Evolutionary conservation across 306 rosid species (phyloP).

Genomic region (Cotoneaster glaucophyllus): DNA sequence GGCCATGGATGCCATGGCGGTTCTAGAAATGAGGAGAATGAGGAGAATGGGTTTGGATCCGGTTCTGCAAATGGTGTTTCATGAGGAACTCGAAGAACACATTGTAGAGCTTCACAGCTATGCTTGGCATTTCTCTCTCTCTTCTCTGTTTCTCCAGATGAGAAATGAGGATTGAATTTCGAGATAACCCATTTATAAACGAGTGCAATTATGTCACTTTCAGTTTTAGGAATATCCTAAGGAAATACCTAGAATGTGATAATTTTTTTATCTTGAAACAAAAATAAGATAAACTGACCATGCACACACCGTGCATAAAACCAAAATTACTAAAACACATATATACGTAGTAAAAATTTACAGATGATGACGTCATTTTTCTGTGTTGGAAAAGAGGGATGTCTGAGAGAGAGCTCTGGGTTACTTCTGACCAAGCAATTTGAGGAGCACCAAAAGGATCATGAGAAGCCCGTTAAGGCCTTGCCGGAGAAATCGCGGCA

Average conservation of each 20-base stretch:
- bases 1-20: too few relatives aligned
- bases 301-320: accelerated
- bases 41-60: conserved; percentile 43
- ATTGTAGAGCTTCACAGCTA: conserved; percentile 87
- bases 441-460: conserved; percentile 15
- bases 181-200: too few relatives aligned
- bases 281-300: too few relatives aligned
- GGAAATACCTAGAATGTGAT: too few relatives aligned
- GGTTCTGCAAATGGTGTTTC: conserved; percentile 85
- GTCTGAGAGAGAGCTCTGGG: neutral
- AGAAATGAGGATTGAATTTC: neutral
- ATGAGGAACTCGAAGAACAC: conserved; percentile 90
- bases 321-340: too few relatives aligned
- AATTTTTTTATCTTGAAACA: too few relatives aligned
- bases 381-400: too few relatives aligned
- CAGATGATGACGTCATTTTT: too few relatives aligned
- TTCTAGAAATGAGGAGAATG: too few relatives aligned
- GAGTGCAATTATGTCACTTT: too few relatives aligned
- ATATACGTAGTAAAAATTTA: too few relatives aligned
- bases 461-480: conserved; percentile 5
- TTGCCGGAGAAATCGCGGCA: conserved; percentile 1
- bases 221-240: too few relatives aligned
- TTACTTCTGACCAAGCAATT: conserved; percentile 37
- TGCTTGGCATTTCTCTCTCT: conserved; percentile 63
- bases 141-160: neutral